A percentile compares a stretch with the other conserved stretches of the same genome.
Conservation (phyloP, 768 basidiomycete species). For the Asterophora lycoperdoides region DNA sequence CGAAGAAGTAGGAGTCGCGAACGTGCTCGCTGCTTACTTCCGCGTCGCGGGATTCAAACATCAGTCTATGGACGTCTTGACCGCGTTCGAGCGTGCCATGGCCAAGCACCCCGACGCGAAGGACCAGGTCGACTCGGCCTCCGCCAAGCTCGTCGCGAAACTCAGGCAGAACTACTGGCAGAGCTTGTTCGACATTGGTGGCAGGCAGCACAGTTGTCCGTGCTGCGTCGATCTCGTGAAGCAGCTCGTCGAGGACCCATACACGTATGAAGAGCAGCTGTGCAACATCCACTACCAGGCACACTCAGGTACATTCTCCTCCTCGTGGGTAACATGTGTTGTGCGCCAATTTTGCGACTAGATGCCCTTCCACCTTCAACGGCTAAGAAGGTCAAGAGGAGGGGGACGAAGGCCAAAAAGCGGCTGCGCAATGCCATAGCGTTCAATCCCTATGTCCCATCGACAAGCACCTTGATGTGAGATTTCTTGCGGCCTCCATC, state of each 20-base stretch:
- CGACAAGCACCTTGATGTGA: no score
- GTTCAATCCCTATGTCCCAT: no score
- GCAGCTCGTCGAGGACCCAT: slow-evolving; percentile 11
- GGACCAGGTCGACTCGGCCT: slow-evolving; percentile 12
- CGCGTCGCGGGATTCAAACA: slow-evolving; percentile 14
- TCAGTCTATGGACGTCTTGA: slow-evolving; percentile 9
- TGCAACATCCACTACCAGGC: neutral
- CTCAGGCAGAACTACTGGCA: slow-evolving; percentile 18
- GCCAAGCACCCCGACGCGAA: slow-evolving; percentile 17
- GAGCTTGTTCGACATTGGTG: slow-evolving; percentile 15
- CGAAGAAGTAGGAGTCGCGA: slow-evolving; percentile 16
- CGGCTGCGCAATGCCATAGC: no score
- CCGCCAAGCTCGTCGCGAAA: slow-evolving; percentile 12
- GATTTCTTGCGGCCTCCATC: no score
- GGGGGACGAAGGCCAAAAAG: no score
- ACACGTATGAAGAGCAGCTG: slow-evolving; percentile 7
- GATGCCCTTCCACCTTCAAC: no score
- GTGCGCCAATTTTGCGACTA: neutral
- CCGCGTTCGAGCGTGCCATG: slow-evolving; percentile 16
- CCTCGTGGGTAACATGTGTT: neutral
- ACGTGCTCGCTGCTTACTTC: slow-evolving; percentile 17
- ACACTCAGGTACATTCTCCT: neutral
- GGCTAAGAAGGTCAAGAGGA: no score
- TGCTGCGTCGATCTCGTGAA: slow-evolving; percentile 14
- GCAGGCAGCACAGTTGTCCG: slow-evolving; percentile 14